Evolutionary conservation across 257 asterid species (phyloP), one percentile per base, ranked within the genome.

Genomic region (Osmanthus fragrans): DNA sequence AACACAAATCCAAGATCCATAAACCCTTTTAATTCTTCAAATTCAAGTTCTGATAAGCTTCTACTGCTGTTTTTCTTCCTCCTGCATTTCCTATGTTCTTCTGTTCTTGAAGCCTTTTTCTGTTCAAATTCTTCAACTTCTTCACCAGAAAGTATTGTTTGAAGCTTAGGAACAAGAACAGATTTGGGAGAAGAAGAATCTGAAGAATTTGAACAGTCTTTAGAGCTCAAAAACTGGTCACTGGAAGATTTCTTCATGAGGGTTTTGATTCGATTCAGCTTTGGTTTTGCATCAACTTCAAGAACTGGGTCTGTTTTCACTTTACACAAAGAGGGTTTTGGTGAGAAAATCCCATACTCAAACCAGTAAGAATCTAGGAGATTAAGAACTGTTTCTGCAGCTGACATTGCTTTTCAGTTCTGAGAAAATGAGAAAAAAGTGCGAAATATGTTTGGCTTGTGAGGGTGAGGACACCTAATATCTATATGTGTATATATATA

Each of bases 1-100:
- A 91, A 91, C 73, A 85, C 94, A 84, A 92, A 92, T 5, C 97
- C 96, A 47, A 93, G 89, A 88, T 93, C 98, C 92, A 87, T 89
- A 68, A 93, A 92, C 86, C 97, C 97, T 76, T 89, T 92, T 13
- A 93, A 11, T 74, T 93, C 98, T 79, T 92, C 89, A 13, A 88
- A 77, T 21, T 92, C 98, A 0, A 93, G 87, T 82, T 92, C 97
- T 45, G 96, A 83, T 29, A 89, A 64, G 45, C 97, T 93, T 65
- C 77, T 85, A 25, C 94, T 84, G 1, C 66, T 66, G 4, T 47
- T 51, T 1, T 30, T 72, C 18, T 36, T 80, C 71, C 72, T 80
- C 42, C 75, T 75, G 54, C 63, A 66, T 15, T 40, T 69, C 23
- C 73, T 76, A n/a, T 54, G 54, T 11, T 29, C 70, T 37, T 4